Evolutionary conservation across 192 early-diverging fungal genomes (phyloP).

Genomic region (Podochytrium sp.): DNA sequence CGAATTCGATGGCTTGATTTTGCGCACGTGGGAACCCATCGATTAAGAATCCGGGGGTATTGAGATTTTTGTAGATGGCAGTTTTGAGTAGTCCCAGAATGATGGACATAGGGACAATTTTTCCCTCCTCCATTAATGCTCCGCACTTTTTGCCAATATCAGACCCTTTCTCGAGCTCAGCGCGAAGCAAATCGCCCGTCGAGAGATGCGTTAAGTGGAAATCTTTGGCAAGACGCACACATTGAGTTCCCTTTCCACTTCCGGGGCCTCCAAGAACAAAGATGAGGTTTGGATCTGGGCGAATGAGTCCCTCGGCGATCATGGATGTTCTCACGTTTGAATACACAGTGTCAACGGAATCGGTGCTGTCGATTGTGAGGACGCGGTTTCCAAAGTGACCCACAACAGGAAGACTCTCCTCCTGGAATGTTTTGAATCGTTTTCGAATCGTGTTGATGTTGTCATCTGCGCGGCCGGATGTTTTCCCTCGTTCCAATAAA

Average conservation of each 20-base stretch:
- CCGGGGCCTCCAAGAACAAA: slow-evolving; percentile 61
- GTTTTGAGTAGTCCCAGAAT: slow-evolving; percentile 33
- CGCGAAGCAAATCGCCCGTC: slow-evolving; percentile 63
- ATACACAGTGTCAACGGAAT: slow-evolving; percentile 18
- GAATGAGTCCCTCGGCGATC: slow-evolving; percentile 27
- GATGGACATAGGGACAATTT: slow-evolving; percentile 58
- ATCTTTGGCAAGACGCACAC: slow-evolving; percentile 46
- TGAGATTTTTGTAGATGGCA: slow-evolving; percentile 26
- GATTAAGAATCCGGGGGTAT: slow-evolving; percentile 53
- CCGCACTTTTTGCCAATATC: slow-evolving; percentile 47
- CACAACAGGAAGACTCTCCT: slow-evolving; percentile 53
- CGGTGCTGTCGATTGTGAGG: slow-evolving; percentile 28
- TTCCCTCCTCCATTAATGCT: slow-evolving; percentile 59
- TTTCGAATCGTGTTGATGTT: slow-evolving; percentile 61
- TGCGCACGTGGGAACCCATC: slow-evolving; percentile 70
- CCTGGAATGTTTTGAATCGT: slow-evolving; percentile 56
- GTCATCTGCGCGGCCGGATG: slow-evolving; percentile 58
- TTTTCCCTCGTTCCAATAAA: slow-evolving; percentile 61
- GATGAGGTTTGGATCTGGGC: slow-evolving; percentile 38
- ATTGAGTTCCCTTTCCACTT: slow-evolving; percentile 63
- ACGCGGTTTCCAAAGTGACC: slow-evolving; percentile 46
- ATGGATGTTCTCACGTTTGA: background rate
- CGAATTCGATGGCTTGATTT: slow-evolving; percentile 63
- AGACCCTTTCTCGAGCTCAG: slow-evolving; percentile 52
- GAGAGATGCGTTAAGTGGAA: slow-evolving; percentile 56